Evolutionary conservation across 345 rosid genomes (phyloP), one percentile per base, ranked within the genome.

Genomic region (Laguncularia racemosa): DNA sequence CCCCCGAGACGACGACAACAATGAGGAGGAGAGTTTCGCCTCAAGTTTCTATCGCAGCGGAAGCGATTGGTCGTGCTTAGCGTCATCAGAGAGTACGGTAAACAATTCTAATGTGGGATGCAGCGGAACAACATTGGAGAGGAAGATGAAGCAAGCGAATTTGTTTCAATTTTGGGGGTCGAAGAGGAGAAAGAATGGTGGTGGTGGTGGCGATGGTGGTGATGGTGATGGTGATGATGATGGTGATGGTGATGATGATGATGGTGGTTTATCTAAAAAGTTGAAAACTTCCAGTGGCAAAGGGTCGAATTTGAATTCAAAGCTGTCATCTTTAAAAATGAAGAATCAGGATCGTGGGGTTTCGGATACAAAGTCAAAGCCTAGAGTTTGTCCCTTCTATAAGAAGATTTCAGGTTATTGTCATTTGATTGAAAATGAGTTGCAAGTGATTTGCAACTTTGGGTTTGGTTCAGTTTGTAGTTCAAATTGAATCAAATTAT

Each of bases 361-460:
- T 13, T 45, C 6, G 26, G 60, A 20, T 51, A 21, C 33, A 4
- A 14, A 5, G 55, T 63, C 62, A 45, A 56, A 63, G 26, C 75
- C 80, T 57, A 74, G 83, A 44, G 51, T 45, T 63, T 88, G 96
- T 63, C 96, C 96, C 49, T 88, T 85, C 53, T 88, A 83, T 45
- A 88, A 88, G 68, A 81, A 73, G 69, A 84, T 88, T 47, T 88
- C 90, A 71, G 88, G 96, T 84, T 1, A 45, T 16, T 44, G 11
- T 17, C n/a, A 20, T 4, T 46, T 23, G 28, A 44, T 15, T 21
- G 10, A 20, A n/a, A 14, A 19, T 48, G 38, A 12, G 12, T 44
- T 43, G 50, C 48, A 1, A 16, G 55, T 59, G 58, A 10, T 19
- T 20, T 20, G 52, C 44, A 46, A 19, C 4, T 58, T 13, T 11